Evolutionary conservation across 108 stramenopile species (phyloP), one percentile per base, ranked within the genome.

Genomic region (Nitzschia sp.): DNA sequence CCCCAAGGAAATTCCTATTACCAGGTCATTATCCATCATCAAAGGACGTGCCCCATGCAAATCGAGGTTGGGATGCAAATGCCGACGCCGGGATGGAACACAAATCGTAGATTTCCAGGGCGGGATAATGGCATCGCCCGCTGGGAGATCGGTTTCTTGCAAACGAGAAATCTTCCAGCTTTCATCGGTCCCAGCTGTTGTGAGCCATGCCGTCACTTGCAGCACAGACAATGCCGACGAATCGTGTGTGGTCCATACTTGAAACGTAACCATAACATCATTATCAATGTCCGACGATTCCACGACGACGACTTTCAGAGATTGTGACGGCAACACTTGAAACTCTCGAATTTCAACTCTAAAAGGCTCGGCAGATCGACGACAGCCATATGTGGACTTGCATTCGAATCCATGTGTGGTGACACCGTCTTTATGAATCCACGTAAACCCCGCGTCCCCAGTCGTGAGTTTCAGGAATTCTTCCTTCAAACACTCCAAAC

Each of bases 1-100:
- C 23, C 54, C 47, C 32, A 82, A 34, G 8, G 67, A 70, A 1
- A 82, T 70, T 26, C 81, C 81, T 27, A 73, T 66, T n/a, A 79
- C 38, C 21, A 51, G n/a, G n/a, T n/a, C n/a, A n/a, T n/a, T n/a
- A n/a, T n/a, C n/a, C n/a, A n/a, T n/a, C n/a, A n/a, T n/a, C 1
- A 62, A 26, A 9, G 42, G 42, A 1, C 23, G 1, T 15, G 38
- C 61, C 19, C 61, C 61, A 46, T 42, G 38, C 8, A n/a, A 11
- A n/a, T 42, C 18, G 24, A 62, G 24, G 5, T 62, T 9, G 6
- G 61, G 61, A 62, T 62, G 42, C 23, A 62, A 25, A 42, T 67
- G 54, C 30, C 66, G 66, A 30, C 66, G 51, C 18, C 54, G 53
- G 30, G 66, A 67, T 3, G 54, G 53, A 38, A 67, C 27, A 32